Evolutionary conservation across 2,329 filamentous ascomycete genomes (phyloP).

Genomic region (Colletotrichum phormii): DNA sequence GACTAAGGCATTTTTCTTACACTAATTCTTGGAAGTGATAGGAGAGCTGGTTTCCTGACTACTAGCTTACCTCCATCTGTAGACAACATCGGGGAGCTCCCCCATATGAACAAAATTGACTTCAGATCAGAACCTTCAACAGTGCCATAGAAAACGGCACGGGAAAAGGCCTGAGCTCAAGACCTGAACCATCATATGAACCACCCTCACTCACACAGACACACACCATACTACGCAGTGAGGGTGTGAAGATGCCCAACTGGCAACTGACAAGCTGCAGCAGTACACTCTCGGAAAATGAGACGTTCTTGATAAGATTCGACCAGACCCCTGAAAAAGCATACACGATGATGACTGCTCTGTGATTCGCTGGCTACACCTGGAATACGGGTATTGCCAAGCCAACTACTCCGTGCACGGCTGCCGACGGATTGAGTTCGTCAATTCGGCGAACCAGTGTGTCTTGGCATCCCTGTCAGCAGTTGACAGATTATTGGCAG

Average conservation of each 20-base stretch:
- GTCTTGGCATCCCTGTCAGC: not conserved
- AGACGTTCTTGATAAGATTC: not conserved
- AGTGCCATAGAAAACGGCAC: too few species aligned
- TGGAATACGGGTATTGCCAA: not conserved
- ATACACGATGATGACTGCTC: not conserved
- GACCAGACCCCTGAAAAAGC: not conserved
- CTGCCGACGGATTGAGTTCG: not conserved
- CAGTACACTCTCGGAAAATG: not conserved
- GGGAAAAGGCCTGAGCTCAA: not conserved
- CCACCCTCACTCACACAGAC: not conserved
- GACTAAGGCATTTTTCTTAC: too few species aligned
- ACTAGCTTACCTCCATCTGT: too few species aligned
- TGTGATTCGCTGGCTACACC: not conserved
- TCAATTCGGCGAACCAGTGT: not conserved
- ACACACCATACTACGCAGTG: too few species aligned
- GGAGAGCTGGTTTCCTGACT: too few species aligned
- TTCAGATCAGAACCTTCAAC: not conserved
- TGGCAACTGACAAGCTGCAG: not conserved
- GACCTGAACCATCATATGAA: not conserved
- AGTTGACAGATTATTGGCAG: not conserved
- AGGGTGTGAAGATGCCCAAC: too few species aligned
- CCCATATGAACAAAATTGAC: not conserved
- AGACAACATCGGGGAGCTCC: not conserved
- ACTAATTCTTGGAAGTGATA: too few species aligned
- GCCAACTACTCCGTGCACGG: not conserved